Evolutionary conservation across 2,329 filamentous ascomycete species (phyloP), one percentile per base, ranked within the genome.

Genomic region (Pseudocercospora pini-densiflorae): DNA sequence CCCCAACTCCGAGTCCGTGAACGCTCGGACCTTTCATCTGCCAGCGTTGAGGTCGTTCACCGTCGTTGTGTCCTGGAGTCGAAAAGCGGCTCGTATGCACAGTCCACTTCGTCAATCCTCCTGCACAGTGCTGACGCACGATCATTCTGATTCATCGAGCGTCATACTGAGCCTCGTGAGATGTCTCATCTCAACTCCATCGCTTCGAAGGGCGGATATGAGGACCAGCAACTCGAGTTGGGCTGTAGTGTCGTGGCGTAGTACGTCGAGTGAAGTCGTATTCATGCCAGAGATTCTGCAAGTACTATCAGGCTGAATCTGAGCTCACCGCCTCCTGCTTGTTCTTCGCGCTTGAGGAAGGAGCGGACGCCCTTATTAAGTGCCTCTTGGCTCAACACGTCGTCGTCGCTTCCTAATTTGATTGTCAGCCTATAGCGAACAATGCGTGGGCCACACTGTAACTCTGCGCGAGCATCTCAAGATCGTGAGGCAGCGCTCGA

Each of bases 331-430:
- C 47, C 47, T 4, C 83, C 86, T 58, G 82, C 82, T 66, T 83
- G 81, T 61, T 81, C 78, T 75, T 89, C 88, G 27, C 84, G 81
- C 77, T 84, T 85, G 76, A 90, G 78, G 67, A 90, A 89, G 61
- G 81, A 82, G 70, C 85, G 81, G 1, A 89, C 85, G 1, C 94
- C 93, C 74, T 93, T 78, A 33, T 89, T 84, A 74, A 97, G 80
- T 8, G 92, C 94, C 78, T 87, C 89, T 64, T 90, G 85, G 77
- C 92, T 93, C 64, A 85, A 75, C 63, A 85, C 82, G 74, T 85
- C 83, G 36, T 85, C 82, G 5, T 80, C 81, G 4, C 36, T n/a
- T 12, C 16, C 36, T 40, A 33, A 33, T 27, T 27, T 2, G 31
- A 12, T 5, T 33, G 10, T 33, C 10, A 36, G 33, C 33, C 14